Percentiles rank a stretch among this genome's conserved stretches.
Evolutionary conservation across 169 alveolate genomes (phyloP).

Genomic region (Cryptosporidium meleagridis): DNA sequence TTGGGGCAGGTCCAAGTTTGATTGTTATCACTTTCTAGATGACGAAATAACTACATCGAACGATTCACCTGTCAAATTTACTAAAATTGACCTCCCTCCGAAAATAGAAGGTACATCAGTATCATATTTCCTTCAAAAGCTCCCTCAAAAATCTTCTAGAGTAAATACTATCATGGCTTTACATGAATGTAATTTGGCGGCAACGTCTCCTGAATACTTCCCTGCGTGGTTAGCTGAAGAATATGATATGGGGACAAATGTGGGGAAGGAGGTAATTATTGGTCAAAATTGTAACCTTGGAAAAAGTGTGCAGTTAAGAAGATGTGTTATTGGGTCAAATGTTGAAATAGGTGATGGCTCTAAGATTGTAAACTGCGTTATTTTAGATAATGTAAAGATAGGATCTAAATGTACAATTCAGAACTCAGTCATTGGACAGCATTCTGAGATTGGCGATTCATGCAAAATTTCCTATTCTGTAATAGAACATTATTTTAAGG

Average conservation of each 20-base stretch:
- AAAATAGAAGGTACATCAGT: slow-evolving; percentile 42
- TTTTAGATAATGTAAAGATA: slow-evolving; percentile 25
- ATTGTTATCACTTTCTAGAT: slow-evolving; percentile 46
- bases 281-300: slow-evolving; percentile 31
- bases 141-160: background rate
- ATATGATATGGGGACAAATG: background rate
- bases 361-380: slow-evolving; percentile 49
- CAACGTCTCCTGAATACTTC: slow-evolving; percentile 1
- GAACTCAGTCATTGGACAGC: slow-evolving; percentile 28
- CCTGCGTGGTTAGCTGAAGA: slow-evolving; percentile 36
- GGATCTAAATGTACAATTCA: slow-evolving; percentile 67
- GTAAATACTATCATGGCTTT: slow-evolving; percentile 34
- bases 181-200: slow-evolving; percentile 62
- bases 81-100: slow-evolving; percentile 59
- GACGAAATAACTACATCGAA: background rate
- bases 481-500: slow-evolving; percentile 8
- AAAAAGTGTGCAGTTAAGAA: slow-evolving; percentile 51
- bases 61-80: background rate
- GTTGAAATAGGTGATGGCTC: slow-evolving; percentile 64
- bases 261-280: slow-evolving; percentile 49
- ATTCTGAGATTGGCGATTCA: background rate
- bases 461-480: slow-evolving; percentile 63
- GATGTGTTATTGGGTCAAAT: slow-evolving; percentile 23
- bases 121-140: slow-evolving; percentile 14
- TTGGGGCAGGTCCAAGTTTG: slow-evolving; percentile 72